Evolutionary conservation across 208 protist genomes (phyloP).

Genomic region (Acanthamoeba healyi): DNA sequence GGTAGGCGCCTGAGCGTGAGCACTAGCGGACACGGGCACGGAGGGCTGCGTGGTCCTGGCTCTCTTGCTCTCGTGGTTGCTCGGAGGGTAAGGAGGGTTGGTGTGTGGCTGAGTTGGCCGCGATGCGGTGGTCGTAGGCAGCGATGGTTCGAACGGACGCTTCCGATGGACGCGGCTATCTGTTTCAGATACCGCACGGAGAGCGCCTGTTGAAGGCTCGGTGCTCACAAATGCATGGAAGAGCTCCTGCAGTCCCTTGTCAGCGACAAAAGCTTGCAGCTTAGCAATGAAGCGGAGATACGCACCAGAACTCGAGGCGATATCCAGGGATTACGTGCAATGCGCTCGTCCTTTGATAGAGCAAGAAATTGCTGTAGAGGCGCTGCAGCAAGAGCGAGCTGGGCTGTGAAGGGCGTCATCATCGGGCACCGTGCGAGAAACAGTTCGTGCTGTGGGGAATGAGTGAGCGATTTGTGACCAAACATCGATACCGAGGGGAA

Average conservation of each 20-base stretch:
- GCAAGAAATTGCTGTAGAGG: neutral
- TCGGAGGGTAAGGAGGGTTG: no score
- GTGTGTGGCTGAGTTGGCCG: no score
- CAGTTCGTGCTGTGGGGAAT: neutral
- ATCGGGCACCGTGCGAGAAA: slow-evolving; percentile 17
- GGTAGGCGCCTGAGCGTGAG: neutral
- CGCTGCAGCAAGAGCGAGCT: slow-evolving; percentile 1
- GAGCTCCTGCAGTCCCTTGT: neutral
- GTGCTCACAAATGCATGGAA: slow-evolving; percentile 10
- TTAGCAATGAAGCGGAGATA: neutral
- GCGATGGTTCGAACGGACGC: neutral
- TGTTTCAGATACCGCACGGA: no score
- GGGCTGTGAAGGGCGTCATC: slow-evolving; percentile 47
- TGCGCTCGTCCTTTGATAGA: neutral
- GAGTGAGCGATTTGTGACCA: neutral
- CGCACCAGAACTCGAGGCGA: neutral
- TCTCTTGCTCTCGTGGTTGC: neutral
- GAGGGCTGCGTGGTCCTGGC: no score
- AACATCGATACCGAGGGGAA: neutral
- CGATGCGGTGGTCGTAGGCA: no score
- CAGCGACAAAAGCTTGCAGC: neutral
- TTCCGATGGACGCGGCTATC: neutral
- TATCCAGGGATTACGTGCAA: neutral
- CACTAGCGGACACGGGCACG: neutral
- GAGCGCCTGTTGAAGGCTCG: neutral